Base-by-base conservation (phyloP, 2,329 filamentous ascomycete species). In the Monilinia laxa region DNA sequence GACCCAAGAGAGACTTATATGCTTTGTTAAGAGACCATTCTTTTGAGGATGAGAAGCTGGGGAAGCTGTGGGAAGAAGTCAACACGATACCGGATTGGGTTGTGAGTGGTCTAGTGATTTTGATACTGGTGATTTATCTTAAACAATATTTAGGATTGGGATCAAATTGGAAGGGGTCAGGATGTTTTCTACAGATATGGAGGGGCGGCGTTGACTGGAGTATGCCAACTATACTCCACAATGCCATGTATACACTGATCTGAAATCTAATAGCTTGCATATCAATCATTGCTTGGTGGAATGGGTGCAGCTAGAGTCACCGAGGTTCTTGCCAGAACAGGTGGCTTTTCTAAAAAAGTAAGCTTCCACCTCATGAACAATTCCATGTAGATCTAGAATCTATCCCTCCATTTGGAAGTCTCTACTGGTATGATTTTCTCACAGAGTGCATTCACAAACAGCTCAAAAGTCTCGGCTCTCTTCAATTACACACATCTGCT, bases 181-280 rank as follows among this genome's bases (percentile, higher is more conserved):
- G 85, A 90, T 71, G 85, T 92, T 0, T 92, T 93, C 73, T 93
- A 91, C 76, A 85, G 90, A 47, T 93, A 93, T 76, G 89, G 86
- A 23, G 87, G 86, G 0, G 85, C 89, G 0, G 84, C 84, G 28
- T 77, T 92, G 25, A 89, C 87, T 10, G 86, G 80, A 12, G 81
- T 81, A 73, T 72, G 78, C 23, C 54, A 51, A 54, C 5, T 18
- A n/a, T 51, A 9, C 14, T 9, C 51, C 23, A 25, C 20, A 14
- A n/a, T 38, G 31, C 16, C 16, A 28, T 55, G 11, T 47, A 16
- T 52, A 51, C 20, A n/a, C 42, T 68, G 28, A 70, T 55, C 25
- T 40, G n/a, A n/a, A 20, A 35, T 56, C 49, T 10, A 6, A 45
- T 52, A 74, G 74, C 68, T 55, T 76, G 78, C 82, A 88, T 57